These are phyloP conservation scores for Ogataea methanolica DNA, from an alignment of 805 yeast species.

Conservation along the genomic window DNA sequence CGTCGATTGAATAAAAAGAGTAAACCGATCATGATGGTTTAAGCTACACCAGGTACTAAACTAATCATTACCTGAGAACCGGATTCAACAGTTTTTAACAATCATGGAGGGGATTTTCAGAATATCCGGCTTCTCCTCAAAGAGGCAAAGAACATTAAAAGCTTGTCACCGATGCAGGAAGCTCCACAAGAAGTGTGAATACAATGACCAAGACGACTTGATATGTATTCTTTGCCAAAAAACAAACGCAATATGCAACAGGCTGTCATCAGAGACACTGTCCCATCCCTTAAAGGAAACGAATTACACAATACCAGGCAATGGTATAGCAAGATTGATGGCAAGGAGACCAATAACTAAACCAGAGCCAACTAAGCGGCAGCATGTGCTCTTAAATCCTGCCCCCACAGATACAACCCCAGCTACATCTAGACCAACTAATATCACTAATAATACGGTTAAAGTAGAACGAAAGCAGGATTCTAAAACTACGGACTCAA, in stretches of 20 bases:
- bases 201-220: conserved; percentile 3
- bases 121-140: conserved; percentile 15
- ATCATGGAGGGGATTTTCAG: conserved; percentile 9
- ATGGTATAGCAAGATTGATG: not conserved
- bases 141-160: conserved; percentile 12
- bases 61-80: not conserved
- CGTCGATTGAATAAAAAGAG: too few relatives aligned
- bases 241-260: conserved; percentile 6
- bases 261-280: too few relatives aligned
- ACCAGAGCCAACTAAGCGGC: too few relatives aligned
- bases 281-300: not conserved
- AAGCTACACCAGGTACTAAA: not conserved
- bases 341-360: not conserved
- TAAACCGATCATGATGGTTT: too few relatives aligned
- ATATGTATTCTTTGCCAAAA: conserved; percentile 13
- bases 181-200: conserved; percentile 21
- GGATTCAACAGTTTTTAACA: too few relatives aligned
- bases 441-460: not conserved
- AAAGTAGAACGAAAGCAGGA: not conserved
- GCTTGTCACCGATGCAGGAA: conserved; percentile 26
- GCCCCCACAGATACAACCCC: not conserved
- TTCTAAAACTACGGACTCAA: not conserved
- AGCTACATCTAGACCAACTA: not conserved
- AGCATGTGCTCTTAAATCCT: not conserved
- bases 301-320: not conserved